phyloP scores from a whole-genome alignment of 2,329 filamentous ascomycete species.

The Pyrenophora teres region DNA sequence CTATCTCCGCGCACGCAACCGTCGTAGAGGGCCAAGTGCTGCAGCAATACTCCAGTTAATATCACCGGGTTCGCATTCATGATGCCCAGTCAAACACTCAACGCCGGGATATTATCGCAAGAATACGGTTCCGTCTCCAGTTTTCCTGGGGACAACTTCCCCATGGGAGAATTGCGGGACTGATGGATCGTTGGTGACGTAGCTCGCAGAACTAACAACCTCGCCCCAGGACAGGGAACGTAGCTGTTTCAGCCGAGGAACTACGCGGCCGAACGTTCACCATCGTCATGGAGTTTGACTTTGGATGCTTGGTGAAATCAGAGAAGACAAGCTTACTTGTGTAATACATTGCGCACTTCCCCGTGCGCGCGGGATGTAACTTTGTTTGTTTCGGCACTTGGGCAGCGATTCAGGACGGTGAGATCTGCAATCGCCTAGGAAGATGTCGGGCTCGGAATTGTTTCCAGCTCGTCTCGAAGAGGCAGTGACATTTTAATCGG shows the following conservation, averaged over 20 bases:
- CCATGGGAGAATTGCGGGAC: conserved; percentile 1
- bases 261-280: conserved; percentile 7
- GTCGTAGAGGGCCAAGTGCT: too few species aligned
- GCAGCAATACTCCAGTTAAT: too few species aligned
- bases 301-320: background rate
- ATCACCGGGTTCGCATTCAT: too few species aligned
- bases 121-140: background rate
- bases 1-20: too few species aligned
- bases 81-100: too few species aligned
- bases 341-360: background rate
- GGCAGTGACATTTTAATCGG: conserved; percentile 1
- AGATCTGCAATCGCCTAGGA: conserved; percentile 16
- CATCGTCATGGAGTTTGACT: background rate
- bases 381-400: conserved; percentile 10
- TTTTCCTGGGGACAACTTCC: background rate
- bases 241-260: conserved; percentile 3
- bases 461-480: conserved; percentile 18
- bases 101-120: too few species aligned
- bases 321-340: conserved; percentile 1
- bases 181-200: background rate
- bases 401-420: conserved; percentile 4
- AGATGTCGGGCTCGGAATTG: conserved; percentile 12
- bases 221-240: conserved; percentile 1
- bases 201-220: background rate
- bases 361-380: conserved; percentile 3